Conservation (phyloP, 2,329 filamentous ascomycete species). For the Capronia epimyces region DNA sequence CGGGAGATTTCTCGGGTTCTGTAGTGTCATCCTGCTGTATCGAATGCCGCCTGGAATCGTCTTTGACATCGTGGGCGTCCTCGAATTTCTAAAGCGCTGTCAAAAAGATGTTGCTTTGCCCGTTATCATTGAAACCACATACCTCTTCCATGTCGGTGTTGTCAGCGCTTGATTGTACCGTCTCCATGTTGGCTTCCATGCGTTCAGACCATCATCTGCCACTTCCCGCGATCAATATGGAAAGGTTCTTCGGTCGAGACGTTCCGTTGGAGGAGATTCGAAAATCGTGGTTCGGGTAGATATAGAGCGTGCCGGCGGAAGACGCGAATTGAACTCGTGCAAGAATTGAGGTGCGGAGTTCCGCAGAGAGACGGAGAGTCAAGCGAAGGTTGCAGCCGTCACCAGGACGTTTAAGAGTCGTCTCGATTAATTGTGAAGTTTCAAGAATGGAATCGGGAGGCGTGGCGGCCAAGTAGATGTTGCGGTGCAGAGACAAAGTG, state of each 20-base stretch:
- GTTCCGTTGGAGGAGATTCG: neutral
- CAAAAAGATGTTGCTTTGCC: neutral
- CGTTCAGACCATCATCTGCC: slow-evolving; percentile 12
- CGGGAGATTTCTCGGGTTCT: slow-evolving; percentile 2
- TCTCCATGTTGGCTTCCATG: slow-evolving; percentile 26
- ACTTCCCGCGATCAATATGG: neutral
- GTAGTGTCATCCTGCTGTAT: slow-evolving; percentile 8
- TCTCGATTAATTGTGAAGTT: neutral
- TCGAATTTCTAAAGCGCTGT: slow-evolving; percentile 68
- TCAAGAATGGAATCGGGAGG: neutral
- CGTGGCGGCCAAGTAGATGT: neutral
- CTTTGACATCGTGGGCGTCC: slow-evolving; percentile 58
- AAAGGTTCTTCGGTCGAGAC: neutral
- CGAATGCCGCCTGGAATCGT: slow-evolving; percentile 10
- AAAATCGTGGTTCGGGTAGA: neutral
- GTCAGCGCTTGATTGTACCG: slow-evolving; percentile 36
- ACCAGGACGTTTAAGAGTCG: neutral
- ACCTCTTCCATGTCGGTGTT: slow-evolving; percentile 43
- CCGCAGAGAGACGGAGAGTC: neutral
- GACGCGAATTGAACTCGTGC: neutral
- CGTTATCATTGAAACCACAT: slow-evolving; percentile 14
- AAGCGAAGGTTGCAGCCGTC: neutral
- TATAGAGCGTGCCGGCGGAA: neutral
- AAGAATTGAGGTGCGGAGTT: neutral
- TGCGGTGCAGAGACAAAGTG: neutral